Base-by-base conservation (phyloP, 2,329 filamentous ascomycete genomes). In the Rutstroemia sp. region DNA sequence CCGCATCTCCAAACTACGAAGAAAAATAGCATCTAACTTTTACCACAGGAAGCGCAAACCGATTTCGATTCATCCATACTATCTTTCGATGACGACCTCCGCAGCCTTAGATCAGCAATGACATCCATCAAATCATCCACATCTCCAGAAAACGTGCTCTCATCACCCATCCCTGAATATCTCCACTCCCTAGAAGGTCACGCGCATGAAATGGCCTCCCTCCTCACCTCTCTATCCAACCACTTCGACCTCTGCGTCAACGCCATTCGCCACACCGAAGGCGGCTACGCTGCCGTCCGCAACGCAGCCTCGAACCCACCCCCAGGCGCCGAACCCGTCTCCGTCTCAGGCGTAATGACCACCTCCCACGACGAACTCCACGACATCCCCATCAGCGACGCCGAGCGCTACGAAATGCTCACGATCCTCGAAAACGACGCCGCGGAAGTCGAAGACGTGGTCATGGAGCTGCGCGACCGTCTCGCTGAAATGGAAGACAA, bases 221-320 rank as follows among this genome's bases (percentile, higher is more conserved):
- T 90, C 5, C 80, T 97, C 1, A 82, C 90, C 56, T 90, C 87
- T 0, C 76, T 97, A 4, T 91, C 90, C 7, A 82, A 81, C 25
- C 92, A 97, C 72, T 96, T 96, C 69, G 92, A 97, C 70, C 82
- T 95, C 62, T 96, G 92, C 70, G 89, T 95, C 14, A 92, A 87
- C 1, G 92, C 92, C 0, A 86, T 96, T 45, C 88, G 91, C 58
- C 90, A 92, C 51, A 96, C 92, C 3, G 91, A 96, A 73, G 88
- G 87, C 30, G 88, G 86, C 5, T 83, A 84, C 12, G 86, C 83
- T 5, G 87, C 86, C 5, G 81, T 85, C 10, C 79, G 81, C 51
- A 86, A 83, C 61, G 86, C 83, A 0, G 86, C 85, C 45, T 86
- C 88, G 62, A 79, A 79, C 30, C 75, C 75, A 41, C 71, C 80